Percentiles rank a stretch among this genome's conserved stretches.
Conservation (phyloP, 169 alveolate genomes). For the Plasmodium cynomolgi region DNA sequence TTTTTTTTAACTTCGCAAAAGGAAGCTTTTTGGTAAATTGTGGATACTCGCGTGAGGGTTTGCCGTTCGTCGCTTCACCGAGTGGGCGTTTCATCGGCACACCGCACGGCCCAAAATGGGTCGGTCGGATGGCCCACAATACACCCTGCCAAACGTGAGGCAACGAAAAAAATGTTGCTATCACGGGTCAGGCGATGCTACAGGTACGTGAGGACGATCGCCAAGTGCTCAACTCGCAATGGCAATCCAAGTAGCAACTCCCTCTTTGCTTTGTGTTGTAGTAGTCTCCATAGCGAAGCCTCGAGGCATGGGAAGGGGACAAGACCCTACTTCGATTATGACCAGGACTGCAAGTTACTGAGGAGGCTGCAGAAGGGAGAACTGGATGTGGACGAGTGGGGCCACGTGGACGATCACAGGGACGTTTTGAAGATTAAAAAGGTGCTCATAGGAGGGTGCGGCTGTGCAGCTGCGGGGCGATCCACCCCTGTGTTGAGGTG, state of each 20-base stretch:
- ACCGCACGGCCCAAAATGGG: neutral
- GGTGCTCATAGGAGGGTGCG: neutral
- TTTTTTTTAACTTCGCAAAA: neutral
- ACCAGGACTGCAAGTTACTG: slow-evolving; percentile 34
- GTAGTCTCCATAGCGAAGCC: neutral
- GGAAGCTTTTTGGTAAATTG: neutral
- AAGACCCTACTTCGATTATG: slow-evolving; percentile 22
- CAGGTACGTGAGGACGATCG: neutral
- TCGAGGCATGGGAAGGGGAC: neutral
- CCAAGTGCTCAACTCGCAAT: neutral
- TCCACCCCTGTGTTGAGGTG: neutral
- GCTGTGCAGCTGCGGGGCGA: neutral
- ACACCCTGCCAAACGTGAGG: neutral
- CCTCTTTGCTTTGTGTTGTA: neutral
- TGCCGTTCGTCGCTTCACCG: neutral
- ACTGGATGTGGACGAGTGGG: neutral
- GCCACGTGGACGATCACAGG: slow-evolving; percentile 5
- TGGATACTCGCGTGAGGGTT: neutral
- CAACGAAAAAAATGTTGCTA: slow-evolving; percentile 11
- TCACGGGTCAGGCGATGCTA: neutral
- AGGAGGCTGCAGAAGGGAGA: slow-evolving; percentile 13
- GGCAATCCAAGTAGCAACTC: neutral
- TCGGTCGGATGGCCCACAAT: neutral
- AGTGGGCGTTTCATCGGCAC: neutral
- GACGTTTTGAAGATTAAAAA: slow-evolving; percentile 22